Conservation (phyloP, 2,329 filamentous ascomycete species). For the Aspergillus spinulosporus region DNA sequence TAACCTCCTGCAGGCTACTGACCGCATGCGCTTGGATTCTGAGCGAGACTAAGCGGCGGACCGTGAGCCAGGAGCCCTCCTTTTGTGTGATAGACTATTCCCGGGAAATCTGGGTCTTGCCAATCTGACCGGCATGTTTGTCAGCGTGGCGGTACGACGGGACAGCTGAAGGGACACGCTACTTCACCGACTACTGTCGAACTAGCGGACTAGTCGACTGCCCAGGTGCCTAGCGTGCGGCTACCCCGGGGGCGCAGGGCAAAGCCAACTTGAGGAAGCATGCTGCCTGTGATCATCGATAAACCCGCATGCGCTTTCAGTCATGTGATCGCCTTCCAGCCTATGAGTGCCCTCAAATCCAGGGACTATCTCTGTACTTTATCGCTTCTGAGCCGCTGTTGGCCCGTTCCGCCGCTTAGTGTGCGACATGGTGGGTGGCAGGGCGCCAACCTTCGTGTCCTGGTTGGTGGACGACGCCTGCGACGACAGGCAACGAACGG, state of each 20-base stretch:
- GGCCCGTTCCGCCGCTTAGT: slow-evolving; percentile 17
- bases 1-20: neutral
- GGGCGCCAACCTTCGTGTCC: slow-evolving; percentile 12
- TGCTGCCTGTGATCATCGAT: slow-evolving; percentile 27
- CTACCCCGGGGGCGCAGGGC: slow-evolving; percentile 16
- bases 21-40: neutral
- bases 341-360: slow-evolving; percentile 19
- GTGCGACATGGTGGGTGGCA: slow-evolving; percentile 17
- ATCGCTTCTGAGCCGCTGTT: slow-evolving; percentile 16
- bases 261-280: slow-evolving; percentile 13
- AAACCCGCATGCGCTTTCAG: slow-evolving; percentile 23
- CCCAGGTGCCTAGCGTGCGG: slow-evolving; percentile 14
- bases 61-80: slow-evolving; percentile 2
- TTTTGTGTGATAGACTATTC: neutral
- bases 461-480: slow-evolving; percentile 17
- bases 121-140: slow-evolving; percentile 12
- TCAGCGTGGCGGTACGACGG: slow-evolving; percentile 14
- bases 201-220: slow-evolving; percentile 8
- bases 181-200: slow-evolving; percentile 10
- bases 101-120: neutral
- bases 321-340: slow-evolving; percentile 21
- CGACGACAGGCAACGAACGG: slow-evolving; percentile 7
- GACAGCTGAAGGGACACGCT: neutral
- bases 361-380: slow-evolving; percentile 19
- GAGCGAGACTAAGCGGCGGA: neutral